Percentiles rank a stretch among this genome's conserved stretches.
Evolutionary conservation across 495 filamentous ascomycete genomes (phyloP).

Genomic region (Cenococcum geophilum): DNA sequence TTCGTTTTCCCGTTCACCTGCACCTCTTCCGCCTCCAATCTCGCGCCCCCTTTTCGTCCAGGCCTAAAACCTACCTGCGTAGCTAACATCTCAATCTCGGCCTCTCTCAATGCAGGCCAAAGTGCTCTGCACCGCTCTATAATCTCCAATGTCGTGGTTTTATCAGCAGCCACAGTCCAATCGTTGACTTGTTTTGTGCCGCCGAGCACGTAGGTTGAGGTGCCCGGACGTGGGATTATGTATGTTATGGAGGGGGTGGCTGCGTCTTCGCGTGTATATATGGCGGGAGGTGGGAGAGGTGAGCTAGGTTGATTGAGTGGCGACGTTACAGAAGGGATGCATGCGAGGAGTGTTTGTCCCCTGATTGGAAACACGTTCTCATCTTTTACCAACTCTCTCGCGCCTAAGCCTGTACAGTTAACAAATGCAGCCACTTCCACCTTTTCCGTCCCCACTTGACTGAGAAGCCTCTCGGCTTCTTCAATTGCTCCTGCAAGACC

Average conservation of each 20-base stretch:
- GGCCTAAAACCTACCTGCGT: conserved; percentile 41
- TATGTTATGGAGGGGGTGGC: conserved; percentile 26
- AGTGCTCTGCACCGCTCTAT: conserved; percentile 30
- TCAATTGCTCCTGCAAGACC: conserved; percentile 4
- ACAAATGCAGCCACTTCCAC: conserved; percentile 26
- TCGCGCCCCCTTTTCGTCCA: conserved; percentile 36
- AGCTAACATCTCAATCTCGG: conserved; percentile 39
- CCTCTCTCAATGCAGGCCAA: conserved; percentile 37
- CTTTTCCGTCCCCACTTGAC: conserved; percentile 12
- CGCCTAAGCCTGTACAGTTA: conserved; percentile 37
- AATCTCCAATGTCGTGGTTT: conserved; percentile 35
- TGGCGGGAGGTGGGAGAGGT: not conserved
- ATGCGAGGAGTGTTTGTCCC: conserved; percentile 38
- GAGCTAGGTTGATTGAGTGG: not conserved
- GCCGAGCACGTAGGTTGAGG: conserved; percentile 37
- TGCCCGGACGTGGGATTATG: conserved; percentile 38
- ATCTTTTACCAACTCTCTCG: conserved; percentile 31
- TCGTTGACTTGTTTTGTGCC: conserved; percentile 37
- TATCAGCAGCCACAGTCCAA: conserved; percentile 36
- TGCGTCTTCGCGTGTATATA: not conserved
- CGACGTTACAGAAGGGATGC: conserved; percentile 7
- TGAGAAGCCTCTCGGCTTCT: conserved; percentile 20
- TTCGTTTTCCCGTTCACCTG: conserved; percentile 3
- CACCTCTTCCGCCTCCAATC: conserved; percentile 32
- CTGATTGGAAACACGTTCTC: conserved; percentile 33